Conservation (phyloP, 1,284 basidiomycete genomes). For the Leccinum holopus region DNA sequence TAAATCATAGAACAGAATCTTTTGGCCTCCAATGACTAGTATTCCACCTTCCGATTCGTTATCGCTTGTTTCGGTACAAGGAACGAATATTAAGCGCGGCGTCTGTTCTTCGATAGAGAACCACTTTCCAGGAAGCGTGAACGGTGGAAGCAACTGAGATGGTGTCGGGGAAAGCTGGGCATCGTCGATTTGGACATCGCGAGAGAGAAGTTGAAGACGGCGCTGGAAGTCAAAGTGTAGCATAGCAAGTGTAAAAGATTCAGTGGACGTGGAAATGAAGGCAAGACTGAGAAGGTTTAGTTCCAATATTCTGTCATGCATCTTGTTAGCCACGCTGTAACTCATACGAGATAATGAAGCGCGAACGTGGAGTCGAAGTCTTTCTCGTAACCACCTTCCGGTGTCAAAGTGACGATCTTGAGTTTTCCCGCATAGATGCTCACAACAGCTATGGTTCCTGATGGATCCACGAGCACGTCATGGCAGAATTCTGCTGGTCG, state of each 20-base stretch:
- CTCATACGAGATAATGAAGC: slow-evolving; percentile 1
- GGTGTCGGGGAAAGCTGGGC: slow-evolving; percentile 53
- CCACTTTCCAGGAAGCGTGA: slow-evolving; percentile 39
- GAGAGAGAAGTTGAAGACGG: slow-evolving; percentile 58
- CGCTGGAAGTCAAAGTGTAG: slow-evolving; percentile 66
- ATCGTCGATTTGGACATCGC: slow-evolving; percentile 51
- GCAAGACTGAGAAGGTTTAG: slow-evolving; percentile 70
- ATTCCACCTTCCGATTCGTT: slow-evolving; percentile 56
- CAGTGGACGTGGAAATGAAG: slow-evolving; percentile 53
- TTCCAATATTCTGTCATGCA: slow-evolving; percentile 60
- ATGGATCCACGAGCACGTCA: slow-evolving; percentile 59
- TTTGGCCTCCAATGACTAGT: slow-evolving; percentile 65
- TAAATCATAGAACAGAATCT: slow-evolving; percentile 59
- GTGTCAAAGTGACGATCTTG: slow-evolving; percentile 53
- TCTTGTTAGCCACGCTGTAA: slow-evolving; percentile 10
- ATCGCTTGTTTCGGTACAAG: slow-evolving; percentile 27
- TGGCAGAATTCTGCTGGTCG: slow-evolving; percentile 67
- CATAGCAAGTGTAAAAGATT: slow-evolving; percentile 62
- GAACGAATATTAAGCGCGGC: slow-evolving; percentile 27
- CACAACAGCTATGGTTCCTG: slow-evolving; percentile 58
- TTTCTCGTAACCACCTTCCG: slow-evolving; percentile 49
- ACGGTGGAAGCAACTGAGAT: slow-evolving; percentile 49
- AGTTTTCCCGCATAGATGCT: slow-evolving; percentile 69
- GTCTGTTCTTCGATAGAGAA: slow-evolving; percentile 31
- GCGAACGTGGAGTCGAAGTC: slow-evolving; percentile 69